Evolutionary conservation across 2,329 filamentous ascomycete genomes (phyloP), one percentile per base, ranked within the genome.

Genomic region (Clonostachys chloroleuca): DNA sequence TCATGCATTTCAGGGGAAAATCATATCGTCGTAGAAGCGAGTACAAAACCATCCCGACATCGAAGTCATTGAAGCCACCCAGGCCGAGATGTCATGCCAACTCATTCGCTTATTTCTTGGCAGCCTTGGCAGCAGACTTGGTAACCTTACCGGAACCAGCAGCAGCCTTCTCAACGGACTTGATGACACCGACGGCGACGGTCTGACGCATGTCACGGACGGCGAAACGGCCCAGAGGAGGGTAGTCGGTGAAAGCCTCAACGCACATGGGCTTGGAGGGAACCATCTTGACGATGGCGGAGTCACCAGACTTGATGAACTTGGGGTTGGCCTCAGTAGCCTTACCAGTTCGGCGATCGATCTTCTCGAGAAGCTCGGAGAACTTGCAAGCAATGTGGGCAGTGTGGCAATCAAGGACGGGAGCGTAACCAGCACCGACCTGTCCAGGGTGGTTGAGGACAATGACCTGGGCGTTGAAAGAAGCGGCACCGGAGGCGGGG

Each of bases 371-470:
- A 69, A 99, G 86, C 89, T 97, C 94, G 67, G 89, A 76, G 86
- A 99, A 99, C 89, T 97, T 97, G 94, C 94, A 99, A 69, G 94
- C 94, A 85, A 99, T 99, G 87, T 99, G 94, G 78, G 94, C 94
- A 70, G 94, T 99, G 88, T 99, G 94, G 89, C 94, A 99, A 75
- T 99, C 94, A 58, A 99, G 87, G 67, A 99, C 94, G 73, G 94
- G 94, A 62, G 94, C 92, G 84, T 99, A 99, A 74, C 94, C 94
- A 73, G 91, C 91, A 84, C 92, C 92, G 71, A 99, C 88, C 84
- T 99, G 94, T 74, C 94, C 94, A 69, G 94, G 94, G 89, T 99
- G 94, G 92, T 97, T 97, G 63, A 99, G 90, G 72, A 99, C 92
- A 72, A 99, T 99, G 82, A 99, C 94, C 87, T 99, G 94, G 72